These are phyloP conservation scores for Wakefieldia striispora DNA, from an alignment of 768 basidiomycete genomes.

Conservation along the genomic window DNA sequence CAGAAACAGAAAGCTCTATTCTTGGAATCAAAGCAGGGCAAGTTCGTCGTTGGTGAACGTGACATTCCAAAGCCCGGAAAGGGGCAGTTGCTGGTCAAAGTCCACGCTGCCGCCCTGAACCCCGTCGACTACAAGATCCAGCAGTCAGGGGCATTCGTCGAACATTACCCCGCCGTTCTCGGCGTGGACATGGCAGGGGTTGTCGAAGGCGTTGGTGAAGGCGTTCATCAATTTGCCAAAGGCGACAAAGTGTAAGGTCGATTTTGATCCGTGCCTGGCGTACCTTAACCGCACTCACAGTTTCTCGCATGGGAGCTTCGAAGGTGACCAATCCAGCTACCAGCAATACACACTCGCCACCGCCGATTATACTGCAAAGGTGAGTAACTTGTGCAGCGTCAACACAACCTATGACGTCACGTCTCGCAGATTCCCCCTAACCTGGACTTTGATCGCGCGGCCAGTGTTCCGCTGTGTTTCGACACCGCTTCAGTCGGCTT, in stretches of 20 bases:
- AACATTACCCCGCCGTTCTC: slow-evolving; percentile 36
- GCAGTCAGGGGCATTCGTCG: slow-evolving; percentile 28
- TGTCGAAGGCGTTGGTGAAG: slow-evolving; percentile 39
- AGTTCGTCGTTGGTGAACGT: slow-evolving; percentile 29
- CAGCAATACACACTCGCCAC: slow-evolving; percentile 41
- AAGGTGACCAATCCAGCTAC: slow-evolving; percentile 32
- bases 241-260: slow-evolving; percentile 42
- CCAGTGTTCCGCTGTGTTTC: slow-evolving; percentile 46
- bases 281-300: neutral
- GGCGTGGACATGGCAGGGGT: slow-evolving; percentile 38
- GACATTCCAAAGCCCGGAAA: slow-evolving; percentile 34
- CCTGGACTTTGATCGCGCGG: slow-evolving; percentile 42
- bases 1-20: slow-evolving; percentile 31
- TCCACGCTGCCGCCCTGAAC: slow-evolving; percentile 42
- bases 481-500: slow-evolving; percentile 49
- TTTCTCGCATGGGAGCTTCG: slow-evolving; percentile 29
- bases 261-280: neutral
- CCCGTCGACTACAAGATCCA: slow-evolving; percentile 45
- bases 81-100: slow-evolving; percentile 42
- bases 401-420: slow-evolving; percentile 2
- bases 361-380: slow-evolving; percentile 38
- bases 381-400: neutral
- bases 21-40: slow-evolving; percentile 25
- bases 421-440: slow-evolving; percentile 40
- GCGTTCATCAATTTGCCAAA: slow-evolving; percentile 32